Evolutionary conservation across 2,329 filamentous ascomycete genomes (phyloP).

Genomic region (Diaporthe australafricana): DNA sequence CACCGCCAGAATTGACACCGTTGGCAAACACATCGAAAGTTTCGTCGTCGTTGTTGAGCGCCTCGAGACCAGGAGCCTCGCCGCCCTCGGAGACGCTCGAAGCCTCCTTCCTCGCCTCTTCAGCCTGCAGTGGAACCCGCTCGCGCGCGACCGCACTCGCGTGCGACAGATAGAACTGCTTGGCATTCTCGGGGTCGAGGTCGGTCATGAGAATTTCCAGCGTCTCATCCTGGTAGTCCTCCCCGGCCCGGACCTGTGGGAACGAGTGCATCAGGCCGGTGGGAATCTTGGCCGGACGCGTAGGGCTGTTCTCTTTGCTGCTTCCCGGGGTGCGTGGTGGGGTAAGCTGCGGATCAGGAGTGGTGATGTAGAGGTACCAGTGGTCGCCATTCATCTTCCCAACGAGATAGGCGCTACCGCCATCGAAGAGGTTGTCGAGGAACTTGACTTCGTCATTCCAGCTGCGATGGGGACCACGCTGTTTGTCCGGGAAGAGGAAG

Average conservation of each 20-base stretch:
- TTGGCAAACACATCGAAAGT: conserved; percentile 86
- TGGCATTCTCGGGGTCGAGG: conserved; percentile 74
- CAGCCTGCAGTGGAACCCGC: conserved; percentile 77
- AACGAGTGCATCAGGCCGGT: conserved; percentile 57
- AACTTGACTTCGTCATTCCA: conserved; percentile 97
- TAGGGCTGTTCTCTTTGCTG: conserved; percentile 52
- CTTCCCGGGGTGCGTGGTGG: conserved; percentile 81
- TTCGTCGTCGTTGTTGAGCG: conserved; percentile 60
- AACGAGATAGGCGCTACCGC: conserved; percentile 98
- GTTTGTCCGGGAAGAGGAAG: conserved; percentile 94
- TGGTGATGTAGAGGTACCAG: conserved; percentile 98
- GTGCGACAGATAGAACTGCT: conserved; percentile 76
- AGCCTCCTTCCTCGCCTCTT: conserved; percentile 71
- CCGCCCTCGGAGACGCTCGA: conserved; percentile 59
- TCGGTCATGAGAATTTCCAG: conserved; percentile 80
- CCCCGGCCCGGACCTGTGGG: conserved; percentile 43
- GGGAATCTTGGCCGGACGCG: conserved; percentile 65
- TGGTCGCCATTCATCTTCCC: conserved; percentile 99
- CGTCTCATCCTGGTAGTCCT: conserved; percentile 77
- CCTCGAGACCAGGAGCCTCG: conserved; percentile 40
- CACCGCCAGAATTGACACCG: conserved; percentile 59
- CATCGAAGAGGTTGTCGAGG: conserved; percentile 89
- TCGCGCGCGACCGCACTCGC: conserved; percentile 92
- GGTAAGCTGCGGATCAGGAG: conserved; percentile 82
- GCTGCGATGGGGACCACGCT: conserved; percentile 93